Base-by-base conservation (phyloP, 2,329 filamentous ascomycete genomes). In the Fusarium praegraminearum region DNA sequence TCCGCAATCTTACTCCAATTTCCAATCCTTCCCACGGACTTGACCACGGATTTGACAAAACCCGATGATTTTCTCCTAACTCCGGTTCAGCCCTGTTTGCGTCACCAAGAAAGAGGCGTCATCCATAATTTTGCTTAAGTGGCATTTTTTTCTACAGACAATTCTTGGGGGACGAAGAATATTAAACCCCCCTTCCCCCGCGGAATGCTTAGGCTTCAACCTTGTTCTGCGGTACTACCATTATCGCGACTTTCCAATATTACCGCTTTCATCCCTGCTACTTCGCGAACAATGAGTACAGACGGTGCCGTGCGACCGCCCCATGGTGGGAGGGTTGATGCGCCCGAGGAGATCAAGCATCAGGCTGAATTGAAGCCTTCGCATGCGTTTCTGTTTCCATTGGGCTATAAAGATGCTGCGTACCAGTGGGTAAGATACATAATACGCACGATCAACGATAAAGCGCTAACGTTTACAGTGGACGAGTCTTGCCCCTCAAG, bases 401-500 rank as follows among this genome's bases (percentile, higher is more conserved):
- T 98, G 24, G 91, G 94, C 51, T 97, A 97, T 82, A 96, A 94
- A 76, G 94, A 97, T 62, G 95, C 93, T 18, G 93, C 93, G 68
- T 91, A 87, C 72, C 95, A 98, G 85, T 98, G 96, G 93, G 92
- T 93, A 81, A 69, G 90, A 53, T 2, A 35, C 13, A 32, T 4
- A 35, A 28, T 30, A 7, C 13, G 28, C 28, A 33, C n/a, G 20
- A 16, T 11, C 9, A 20, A 40, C 20, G 13, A 20, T 11, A 16
- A 12, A 32, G 11, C 13, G 12, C 26, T 65, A 47, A 69, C 16
- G 10, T 16, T 15, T 47, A 16, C 3, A 94, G 94, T 99, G 96
- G 96, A 88, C 90, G 13, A 91, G 89, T 67, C 83, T 96, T n/a
- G 90, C 94, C 2, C 92, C 96, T 4, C 90, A 91, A 20, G 86